Evolutionary conservation across 1,284 basidiomycete species (phyloP).

Genomic region (Tilletia setariae): DNA sequence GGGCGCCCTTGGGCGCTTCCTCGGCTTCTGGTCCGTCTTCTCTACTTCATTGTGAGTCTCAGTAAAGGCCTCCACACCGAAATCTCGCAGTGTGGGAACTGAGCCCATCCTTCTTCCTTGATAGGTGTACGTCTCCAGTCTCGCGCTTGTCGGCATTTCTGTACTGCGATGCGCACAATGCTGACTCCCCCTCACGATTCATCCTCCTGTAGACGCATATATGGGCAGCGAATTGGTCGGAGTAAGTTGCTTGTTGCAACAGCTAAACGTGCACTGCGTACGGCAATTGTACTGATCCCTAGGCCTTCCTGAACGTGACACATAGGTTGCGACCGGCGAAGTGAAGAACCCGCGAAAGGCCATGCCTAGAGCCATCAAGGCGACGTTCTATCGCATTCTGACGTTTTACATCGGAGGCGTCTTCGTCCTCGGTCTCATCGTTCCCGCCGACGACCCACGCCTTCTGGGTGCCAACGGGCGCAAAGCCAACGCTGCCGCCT

Average conservation of each 20-base stretch:
- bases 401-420: conserved; percentile 66
- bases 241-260: neutral
- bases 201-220: too few relatives aligned
- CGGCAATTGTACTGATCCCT: too few relatives aligned
- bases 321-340: conserved; percentile 54
- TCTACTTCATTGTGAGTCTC: conserved; percentile 60
- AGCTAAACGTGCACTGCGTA: too few relatives aligned
- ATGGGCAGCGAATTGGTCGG: conserved; percentile 61
- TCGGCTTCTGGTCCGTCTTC: conserved; percentile 39
- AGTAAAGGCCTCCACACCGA: conserved; percentile 33
- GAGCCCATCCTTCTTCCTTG: too few relatives aligned
- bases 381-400: conserved; percentile 62
- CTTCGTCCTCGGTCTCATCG: conserved; percentile 55
- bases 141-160: too few relatives aligned
- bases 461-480: conserved; percentile 28
- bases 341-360: conserved; percentile 63
- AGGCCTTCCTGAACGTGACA: too few relatives aligned
- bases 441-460: conserved; percentile 34
- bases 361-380: conserved; percentile 62
- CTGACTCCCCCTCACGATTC: too few relatives aligned
- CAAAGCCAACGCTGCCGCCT: conserved; percentile 59
- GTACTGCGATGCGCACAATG: too few relatives aligned
- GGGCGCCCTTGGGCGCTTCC: conserved; percentile 46
- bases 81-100: too few relatives aligned
- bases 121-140: too few relatives aligned